Conservation (phyloP, 1,284 basidiomycete genomes). For the Trametes pubescens region DNA sequence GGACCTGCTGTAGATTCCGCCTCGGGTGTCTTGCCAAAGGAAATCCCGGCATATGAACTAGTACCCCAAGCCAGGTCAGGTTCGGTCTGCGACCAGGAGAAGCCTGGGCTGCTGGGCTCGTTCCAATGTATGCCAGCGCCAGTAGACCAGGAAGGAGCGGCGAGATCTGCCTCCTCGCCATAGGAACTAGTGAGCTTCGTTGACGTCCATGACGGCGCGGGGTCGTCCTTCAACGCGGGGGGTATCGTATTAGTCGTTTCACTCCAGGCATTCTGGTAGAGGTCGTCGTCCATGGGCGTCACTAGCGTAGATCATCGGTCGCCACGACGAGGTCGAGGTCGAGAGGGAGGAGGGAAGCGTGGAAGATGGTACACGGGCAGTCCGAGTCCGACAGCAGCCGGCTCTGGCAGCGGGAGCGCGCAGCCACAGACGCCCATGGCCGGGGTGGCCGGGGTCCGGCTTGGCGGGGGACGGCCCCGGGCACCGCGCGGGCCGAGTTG, state of each 20-base stretch:
- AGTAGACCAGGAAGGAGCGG: conserved; percentile 60
- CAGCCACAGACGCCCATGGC: neutral
- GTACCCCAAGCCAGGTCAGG: conserved; percentile 40
- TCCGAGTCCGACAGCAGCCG: conserved; percentile 4
- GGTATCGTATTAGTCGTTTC: conserved; percentile 47
- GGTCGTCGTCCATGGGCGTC: conserved; percentile 62
- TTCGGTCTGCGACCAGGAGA: conserved; percentile 40
- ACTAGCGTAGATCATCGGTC: conserved; percentile 28
- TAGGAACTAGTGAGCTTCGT: conserved; percentile 35
- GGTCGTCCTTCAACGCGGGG: conserved; percentile 23
- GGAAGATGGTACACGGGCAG: conserved; percentile 9
- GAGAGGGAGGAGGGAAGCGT: conserved; percentile 6
- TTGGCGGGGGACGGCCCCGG: conserved; percentile 18
- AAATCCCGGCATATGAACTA: conserved; percentile 49
- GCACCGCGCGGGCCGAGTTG: conserved; percentile 15
- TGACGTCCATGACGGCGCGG: conserved; percentile 40
- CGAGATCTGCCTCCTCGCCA: conserved; percentile 59
- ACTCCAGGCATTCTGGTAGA: conserved; percentile 73
- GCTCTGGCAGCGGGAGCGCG: conserved; percentile 8
- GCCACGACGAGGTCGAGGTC: conserved; percentile 15
- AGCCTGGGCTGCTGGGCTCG: conserved; percentile 48
- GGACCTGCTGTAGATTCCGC: conserved; percentile 10
- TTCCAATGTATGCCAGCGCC: conserved; percentile 56
- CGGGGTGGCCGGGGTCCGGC: conserved; percentile 16
- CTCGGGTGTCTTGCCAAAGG: conserved; percentile 40